Evolutionary conservation across 139 green algal genomes (phyloP).

Genomic region (Coccomyxa sp.): DNA sequence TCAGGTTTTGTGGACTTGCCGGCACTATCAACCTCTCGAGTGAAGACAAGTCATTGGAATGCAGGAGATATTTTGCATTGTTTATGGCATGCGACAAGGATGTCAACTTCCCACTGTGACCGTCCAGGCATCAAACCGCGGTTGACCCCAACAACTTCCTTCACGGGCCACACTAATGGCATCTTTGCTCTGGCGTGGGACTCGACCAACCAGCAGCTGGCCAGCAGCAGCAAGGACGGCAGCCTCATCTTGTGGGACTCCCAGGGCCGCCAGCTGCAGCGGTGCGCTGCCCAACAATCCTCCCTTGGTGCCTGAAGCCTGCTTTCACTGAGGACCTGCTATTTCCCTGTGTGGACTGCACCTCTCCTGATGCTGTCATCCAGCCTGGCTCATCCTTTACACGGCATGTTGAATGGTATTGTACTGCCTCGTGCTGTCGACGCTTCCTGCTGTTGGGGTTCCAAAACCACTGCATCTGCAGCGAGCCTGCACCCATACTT

Average conservation of each 20-base stretch:
- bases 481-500: no score
- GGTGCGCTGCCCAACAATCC: neutral
- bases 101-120: neutral
- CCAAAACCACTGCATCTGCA: no score
- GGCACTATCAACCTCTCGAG: neutral
- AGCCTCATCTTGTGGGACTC: neutral
- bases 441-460: no score
- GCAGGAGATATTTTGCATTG: neutral
- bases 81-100: neutral
- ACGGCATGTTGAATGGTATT: no score
- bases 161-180: neutral
- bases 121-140: no score
- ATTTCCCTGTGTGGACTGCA: neutral
- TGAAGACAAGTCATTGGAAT: neutral
- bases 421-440: no score
- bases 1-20: no score
- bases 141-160: neutral
- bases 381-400: neutral
- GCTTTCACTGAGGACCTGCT: neutral
- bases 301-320: neutral
- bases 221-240: neutral
- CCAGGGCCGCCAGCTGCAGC: neutral
- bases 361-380: neutral
- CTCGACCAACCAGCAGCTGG: neutral
- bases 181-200: neutral